Base-by-base conservation (phyloP, 306 rosid genomes). In the Gleditsia sinensis region DNA sequence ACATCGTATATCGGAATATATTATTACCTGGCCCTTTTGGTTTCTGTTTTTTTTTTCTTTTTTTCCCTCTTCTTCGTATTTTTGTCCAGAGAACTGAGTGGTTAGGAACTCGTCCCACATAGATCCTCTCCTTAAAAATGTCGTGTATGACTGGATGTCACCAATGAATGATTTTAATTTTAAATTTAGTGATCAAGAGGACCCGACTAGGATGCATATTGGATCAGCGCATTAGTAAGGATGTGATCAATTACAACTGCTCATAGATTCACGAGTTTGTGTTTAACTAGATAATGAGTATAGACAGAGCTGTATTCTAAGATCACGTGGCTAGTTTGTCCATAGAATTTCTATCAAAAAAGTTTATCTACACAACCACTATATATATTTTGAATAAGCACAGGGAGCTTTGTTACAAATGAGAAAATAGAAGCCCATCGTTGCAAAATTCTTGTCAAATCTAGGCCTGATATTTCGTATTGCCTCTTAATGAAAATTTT, bases 51-150 rank as follows among this genome's bases (percentile, higher is more conserved):
- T 17, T 21, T 16, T 11, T 10, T 3, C 1, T 39, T 6, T 0
- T 51, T 11, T 66, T 5, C 40, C n/a, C 0, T 32, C 16, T 45
- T 3, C 1, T 12, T 28, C n/a, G n/a, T n/a, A n/a, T n/a, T 34
- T 43, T 32, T n/a, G 25, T 68, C 56, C 27, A 13, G 60, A 30
- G 60, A 10, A 61, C 27, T 43, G 62, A 34, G 24, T 43, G 57
- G 55, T 70, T 17, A 27, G 5, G 39, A 37, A 60, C 19, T 34
- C 36, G 1, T n/a, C 50, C 64, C 1, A 19, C 54, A 5, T 46
- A 54, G 74, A 80, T 80, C 77, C 62, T 45, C 34, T 24, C 33
- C 55, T n/a, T 55, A 67, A 39, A 62, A 51, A 30, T n/a, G 57
- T 65, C 17, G 23, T 3, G 57, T 61, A 17, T 9, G 50, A 53